A percentile compares a stretch with the other conserved stretches of the same genome.
phyloP scores from a whole-genome alignment of 257 asterid genomes.

The Gardenia jasminoides region DNA sequence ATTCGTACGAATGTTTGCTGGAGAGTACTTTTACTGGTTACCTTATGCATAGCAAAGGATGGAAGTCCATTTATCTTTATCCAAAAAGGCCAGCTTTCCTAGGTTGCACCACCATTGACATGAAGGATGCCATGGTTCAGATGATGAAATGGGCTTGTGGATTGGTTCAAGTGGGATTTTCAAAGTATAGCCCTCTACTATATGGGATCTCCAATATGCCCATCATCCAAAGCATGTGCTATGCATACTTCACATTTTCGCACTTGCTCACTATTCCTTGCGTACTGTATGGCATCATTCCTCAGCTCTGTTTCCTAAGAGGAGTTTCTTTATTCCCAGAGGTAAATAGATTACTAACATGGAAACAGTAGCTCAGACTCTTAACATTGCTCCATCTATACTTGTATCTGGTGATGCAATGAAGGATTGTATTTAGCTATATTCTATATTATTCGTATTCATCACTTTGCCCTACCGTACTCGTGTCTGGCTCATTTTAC shows the following conservation, averaged over 20 bases:
- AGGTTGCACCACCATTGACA: constrained; percentile 32
- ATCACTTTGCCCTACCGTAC: no score
- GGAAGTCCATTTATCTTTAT: constrained; percentile 37
- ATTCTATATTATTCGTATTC: no score
- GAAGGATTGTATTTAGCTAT: no score
- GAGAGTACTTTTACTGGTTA: constrained; percentile 60
- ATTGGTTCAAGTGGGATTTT: constrained; percentile 31
- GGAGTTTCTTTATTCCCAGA: constrained; percentile 30
- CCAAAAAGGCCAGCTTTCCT: constrained; percentile 34
- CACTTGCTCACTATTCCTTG: constrained; percentile 31
- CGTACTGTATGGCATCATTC: constrained; percentile 29
- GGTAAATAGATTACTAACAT: constrained; percentile 6
- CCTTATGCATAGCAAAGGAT: constrained; percentile 35
- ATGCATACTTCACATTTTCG: constrained; percentile 21
- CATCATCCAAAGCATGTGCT: constrained; percentile 28
- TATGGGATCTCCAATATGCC: constrained; percentile 26
- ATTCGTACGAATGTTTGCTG: constrained; percentile 58
- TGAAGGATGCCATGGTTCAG: constrained; percentile 32
- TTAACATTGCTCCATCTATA: no score
- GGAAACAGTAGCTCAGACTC: no score
- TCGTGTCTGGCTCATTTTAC: no score
- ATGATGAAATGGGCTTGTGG: constrained; percentile 38
- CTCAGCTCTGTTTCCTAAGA: constrained; percentile 31
- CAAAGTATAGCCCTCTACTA: constrained; percentile 28
- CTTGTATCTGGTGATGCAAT: no score